Conservation (phyloP, 148 eudicot species). For the Amaranthus palmeri region DNA sequence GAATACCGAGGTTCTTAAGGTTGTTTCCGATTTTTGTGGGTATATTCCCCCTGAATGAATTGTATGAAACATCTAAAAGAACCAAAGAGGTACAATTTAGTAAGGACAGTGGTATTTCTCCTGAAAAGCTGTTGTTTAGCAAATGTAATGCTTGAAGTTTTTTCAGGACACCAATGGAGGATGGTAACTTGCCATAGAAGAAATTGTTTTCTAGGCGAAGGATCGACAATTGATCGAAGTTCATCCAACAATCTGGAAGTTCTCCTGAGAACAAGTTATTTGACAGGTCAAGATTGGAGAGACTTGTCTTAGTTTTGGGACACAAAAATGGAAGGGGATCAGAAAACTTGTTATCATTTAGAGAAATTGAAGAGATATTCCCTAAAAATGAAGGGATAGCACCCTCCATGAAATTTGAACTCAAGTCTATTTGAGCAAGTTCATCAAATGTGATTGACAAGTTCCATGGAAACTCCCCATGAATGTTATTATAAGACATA, state of each 20-base stretch:
- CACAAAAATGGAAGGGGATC: conserved; percentile 6
- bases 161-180: conserved; percentile 1
- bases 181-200: conserved; percentile 11
- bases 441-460: not conserved
- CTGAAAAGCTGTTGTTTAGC: conserved; percentile 14
- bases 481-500: conserved; percentile 21
- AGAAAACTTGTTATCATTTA: conserved; percentile 17
- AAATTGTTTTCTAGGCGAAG: conserved; percentile 1
- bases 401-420: conserved; percentile 17
- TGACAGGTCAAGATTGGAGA: conserved; percentile 15
- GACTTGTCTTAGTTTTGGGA: not conserved
- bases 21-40: conserved; percentile 3
- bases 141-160: conserved; percentile 1
- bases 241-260: conserved; percentile 19
- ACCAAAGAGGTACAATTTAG: conserved; percentile 8
- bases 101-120: conserved; percentile 9
- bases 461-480: conserved; percentile 13
- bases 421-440: not conserved
- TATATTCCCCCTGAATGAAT: conserved; percentile 8
- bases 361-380: not conserved
- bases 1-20: not conserved
- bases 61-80: conserved; percentile 15
- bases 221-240: not conserved
- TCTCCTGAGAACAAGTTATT: conserved; percentile 15
- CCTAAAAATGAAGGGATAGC: conserved; percentile 18